Percentiles rank a stretch among this genome's conserved stretches.
These are phyloP conservation scores for Sordaria brevicollis DNA, from an alignment of 495 filamentous ascomycete species.

Conservation along the genomic window DNA sequence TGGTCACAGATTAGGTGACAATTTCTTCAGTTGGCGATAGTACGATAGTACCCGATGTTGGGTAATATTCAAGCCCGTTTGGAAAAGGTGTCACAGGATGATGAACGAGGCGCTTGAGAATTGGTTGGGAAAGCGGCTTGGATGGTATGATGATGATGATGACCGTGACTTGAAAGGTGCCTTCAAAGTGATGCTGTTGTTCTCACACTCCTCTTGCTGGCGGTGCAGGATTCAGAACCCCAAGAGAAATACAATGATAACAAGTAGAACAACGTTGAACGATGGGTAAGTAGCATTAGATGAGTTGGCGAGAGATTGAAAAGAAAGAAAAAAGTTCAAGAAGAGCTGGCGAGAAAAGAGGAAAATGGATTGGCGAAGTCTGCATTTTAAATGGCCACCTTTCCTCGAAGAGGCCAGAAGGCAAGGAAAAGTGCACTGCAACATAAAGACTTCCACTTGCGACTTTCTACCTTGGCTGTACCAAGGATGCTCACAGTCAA, in stretches of 20 bases:
- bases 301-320: background rate
- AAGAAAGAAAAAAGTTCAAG: too few species aligned
- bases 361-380: too few species aligned
- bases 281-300: background rate
- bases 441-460: too few species aligned
- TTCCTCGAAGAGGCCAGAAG: too few species aligned
- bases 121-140: background rate
- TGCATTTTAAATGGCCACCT: too few species aligned
- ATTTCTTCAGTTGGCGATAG: background rate
- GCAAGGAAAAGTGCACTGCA: too few species aligned
- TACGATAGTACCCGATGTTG: background rate
- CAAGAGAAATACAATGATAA: background rate
- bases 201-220: background rate
- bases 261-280: too few species aligned
- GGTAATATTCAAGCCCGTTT: too few species aligned
- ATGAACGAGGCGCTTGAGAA: background rate
- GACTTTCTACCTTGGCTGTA: too few species aligned
- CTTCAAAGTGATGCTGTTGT: background rate
- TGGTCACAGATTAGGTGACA: background rate
- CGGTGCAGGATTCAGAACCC: background rate
- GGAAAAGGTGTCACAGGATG: background rate
- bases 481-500: too few species aligned
- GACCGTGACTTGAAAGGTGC: background rate
- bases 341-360: too few species aligned
- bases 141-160: too few species aligned